Conservation (phyloP, 305 asterid species). For the Solanum chacoense region DNA sequence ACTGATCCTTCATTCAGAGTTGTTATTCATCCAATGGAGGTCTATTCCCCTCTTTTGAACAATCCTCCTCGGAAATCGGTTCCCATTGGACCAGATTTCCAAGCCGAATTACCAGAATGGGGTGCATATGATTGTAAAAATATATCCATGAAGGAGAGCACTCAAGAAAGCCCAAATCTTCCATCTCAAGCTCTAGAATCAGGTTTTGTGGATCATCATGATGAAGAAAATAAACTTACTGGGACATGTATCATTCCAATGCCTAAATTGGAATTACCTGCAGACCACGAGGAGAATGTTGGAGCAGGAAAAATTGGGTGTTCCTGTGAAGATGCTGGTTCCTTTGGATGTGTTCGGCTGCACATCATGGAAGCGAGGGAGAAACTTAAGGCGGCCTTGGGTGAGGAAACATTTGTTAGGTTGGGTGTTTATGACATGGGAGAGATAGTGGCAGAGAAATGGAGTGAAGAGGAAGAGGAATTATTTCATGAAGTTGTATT, state of each 20-base stretch:
- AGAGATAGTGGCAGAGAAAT: conserved; percentile 46
- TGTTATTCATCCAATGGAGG: conserved; percentile 14
- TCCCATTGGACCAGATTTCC: conserved; percentile 53
- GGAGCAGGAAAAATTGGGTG: conserved; percentile 57
- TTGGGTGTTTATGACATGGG: conserved; percentile 73
- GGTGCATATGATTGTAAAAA: conserved; percentile 9
- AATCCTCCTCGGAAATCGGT: conserved; percentile 42
- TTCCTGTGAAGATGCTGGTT: conserved; percentile 54
- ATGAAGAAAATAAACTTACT: conserved; percentile 22
- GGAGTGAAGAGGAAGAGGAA: conserved; percentile 60
- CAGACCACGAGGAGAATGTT: conserved; percentile 15
- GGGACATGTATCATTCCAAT: conserved; percentile 52
- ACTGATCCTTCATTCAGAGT: conserved; percentile 14
- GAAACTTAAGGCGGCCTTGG: conserved; percentile 29
- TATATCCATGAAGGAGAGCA: neutral
- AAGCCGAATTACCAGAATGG: conserved; percentile 52
- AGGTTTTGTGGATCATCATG: neutral
- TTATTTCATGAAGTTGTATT: conserved; percentile 54
- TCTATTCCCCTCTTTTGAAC: conserved; percentile 27
- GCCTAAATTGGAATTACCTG: conserved; percentile 31
- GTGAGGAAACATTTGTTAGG: conserved; percentile 30
- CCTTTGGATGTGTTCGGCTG: conserved; percentile 59
- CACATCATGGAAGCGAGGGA: conserved; percentile 61
- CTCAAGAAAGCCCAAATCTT: neutral
- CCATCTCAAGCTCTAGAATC: conserved; percentile 1